These are phyloP conservation scores for Toxoplasma gondii DNA, from an alignment of 169 alveolate species.

Conservation along the genomic window DNA sequence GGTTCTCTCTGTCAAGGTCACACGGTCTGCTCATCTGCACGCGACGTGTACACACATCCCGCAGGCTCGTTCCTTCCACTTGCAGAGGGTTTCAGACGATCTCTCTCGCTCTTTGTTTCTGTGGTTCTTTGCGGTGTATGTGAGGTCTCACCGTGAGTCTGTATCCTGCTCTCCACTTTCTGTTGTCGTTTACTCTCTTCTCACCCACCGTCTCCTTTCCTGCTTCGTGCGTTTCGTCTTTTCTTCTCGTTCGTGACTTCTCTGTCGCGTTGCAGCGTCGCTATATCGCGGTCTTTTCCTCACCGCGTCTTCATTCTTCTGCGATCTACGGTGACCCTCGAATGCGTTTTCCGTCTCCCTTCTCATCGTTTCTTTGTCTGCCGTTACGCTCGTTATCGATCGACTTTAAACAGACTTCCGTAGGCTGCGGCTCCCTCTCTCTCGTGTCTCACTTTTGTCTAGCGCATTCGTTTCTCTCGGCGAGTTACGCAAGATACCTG, in stretches of 20 bases:
- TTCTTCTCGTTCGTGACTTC: neutral
- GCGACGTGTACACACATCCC: neutral
- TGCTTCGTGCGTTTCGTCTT: neutral
- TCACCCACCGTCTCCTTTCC: neutral
- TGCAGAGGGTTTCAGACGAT: neutral
- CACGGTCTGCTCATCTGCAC: neutral
- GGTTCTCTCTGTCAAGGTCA: neutral
- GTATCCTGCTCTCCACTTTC: neutral
- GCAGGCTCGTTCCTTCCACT: neutral
- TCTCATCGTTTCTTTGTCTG: neutral
- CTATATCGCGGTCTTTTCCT: neutral
- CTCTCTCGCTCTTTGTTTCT: neutral
- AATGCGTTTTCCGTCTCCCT: neutral
- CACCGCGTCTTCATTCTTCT: neutral
- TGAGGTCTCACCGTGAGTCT: neutral
- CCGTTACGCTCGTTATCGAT: too few relatives aligned
- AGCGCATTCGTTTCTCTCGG: too few relatives aligned
- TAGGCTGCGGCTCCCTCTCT: too few relatives aligned
- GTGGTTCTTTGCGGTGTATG: neutral
- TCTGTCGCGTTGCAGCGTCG: neutral
- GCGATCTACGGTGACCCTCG: neutral
- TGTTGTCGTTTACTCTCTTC: neutral
- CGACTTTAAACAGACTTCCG: too few relatives aligned
- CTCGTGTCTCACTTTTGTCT: too few relatives aligned
- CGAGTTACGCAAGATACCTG: too few relatives aligned